Evolutionary conservation across 805 yeast species (phyloP), one percentile per base, ranked within the genome.

Genomic region (Ascoidea tarda): DNA sequence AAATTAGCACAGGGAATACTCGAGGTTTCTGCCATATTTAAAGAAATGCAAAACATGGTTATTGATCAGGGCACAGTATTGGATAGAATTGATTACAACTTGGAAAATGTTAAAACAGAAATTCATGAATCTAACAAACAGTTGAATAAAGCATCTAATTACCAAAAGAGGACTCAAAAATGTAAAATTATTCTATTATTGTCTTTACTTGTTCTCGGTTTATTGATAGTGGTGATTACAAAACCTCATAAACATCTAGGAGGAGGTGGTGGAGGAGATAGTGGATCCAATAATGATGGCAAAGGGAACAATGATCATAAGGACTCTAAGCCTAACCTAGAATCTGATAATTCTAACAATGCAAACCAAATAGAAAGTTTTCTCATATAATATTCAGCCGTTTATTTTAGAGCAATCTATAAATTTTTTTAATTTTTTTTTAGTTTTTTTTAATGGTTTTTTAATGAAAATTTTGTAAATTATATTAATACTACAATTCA

Each of bases 1-100:
- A 85, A 84, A 58, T 75, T 93, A 52, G 98, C 99, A 4, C 87
- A 87, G 72, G 96, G 97, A 51, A 95, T 93, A 48, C 70, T 91
- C 46, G 99, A 93, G 64, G 87, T 93, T 1, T 85, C 95, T 33
- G 87, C 91, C 1, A 91, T 93, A 48, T 93, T 93, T 71, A 84
- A 85, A 63, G 98, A 93, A 62, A 78, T 93, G 77, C 97, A 95
- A 62, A 79, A 81, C 46, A 73, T 93, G 75, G 87, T 93, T 47
- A 84, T 93, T 53, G 98, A 93, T 62, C 99, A 93, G 67, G 99
- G 99, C 1, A 87, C 96, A 0, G 76, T 93, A 48, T 73, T 93
- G 55, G 99, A 93, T 67, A 72, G 97, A 59, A 91, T 93, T 53
- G 99, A 91, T 66, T 93, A 91, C 65, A 93, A 93, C 63, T 69